Base-by-base conservation (phyloP, 2,329 filamentous ascomycete species). In the Sclerotinia glacialis region DNA sequence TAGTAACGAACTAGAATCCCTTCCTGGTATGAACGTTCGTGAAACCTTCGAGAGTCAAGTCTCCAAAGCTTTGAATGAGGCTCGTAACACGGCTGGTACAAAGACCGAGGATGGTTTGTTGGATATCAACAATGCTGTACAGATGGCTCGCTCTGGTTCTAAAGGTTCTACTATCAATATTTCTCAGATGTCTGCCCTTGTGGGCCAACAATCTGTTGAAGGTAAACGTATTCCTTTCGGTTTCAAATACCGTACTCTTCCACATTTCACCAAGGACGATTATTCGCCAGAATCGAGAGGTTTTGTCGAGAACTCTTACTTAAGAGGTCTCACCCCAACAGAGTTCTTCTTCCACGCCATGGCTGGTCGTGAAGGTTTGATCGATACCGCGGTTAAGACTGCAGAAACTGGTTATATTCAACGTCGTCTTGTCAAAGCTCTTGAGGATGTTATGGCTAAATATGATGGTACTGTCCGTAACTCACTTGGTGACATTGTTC, bases 301-400 rank as follows among this genome's bases (percentile, higher is more conserved):
- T 52, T 99, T 99, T 76, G 95, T 99, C 26, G 95, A 99, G 79
- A 99, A 99, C 80, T 99, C 95, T 0, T 99, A 99, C 74, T 86
- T 99, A 16, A 91, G 95, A 82, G 95, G 95, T 66, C 82, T 99
- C 67, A 99, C 96, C 0, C 95, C 95, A 0, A 89, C 91, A 0
- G 95, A 99, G 74, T 99, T 99, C 81, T 99, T 97, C 83, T 99
- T 99, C 85, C 95, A 99, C 85, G 95, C 95, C 76, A 99, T 99
- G 95, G 95, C 95, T 83, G 95, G 95, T 92, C 89, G 95, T 83
- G 95, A 99, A 81, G 95, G 95, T 96, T 85, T 99, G 65, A 99
- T 99, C 74, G 95, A 99, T 85, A 99, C 95, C 63, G 95, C 95
- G 72, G 96, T 99, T 80, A 99, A 99, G 85, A 99, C 95, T 71